A percentile compares a stretch with the other conserved stretches of the same genome.
phyloP scores from a whole-genome alignment of 176 grass and related monocot genomes.

The Saccharum spontaneum region DNA sequence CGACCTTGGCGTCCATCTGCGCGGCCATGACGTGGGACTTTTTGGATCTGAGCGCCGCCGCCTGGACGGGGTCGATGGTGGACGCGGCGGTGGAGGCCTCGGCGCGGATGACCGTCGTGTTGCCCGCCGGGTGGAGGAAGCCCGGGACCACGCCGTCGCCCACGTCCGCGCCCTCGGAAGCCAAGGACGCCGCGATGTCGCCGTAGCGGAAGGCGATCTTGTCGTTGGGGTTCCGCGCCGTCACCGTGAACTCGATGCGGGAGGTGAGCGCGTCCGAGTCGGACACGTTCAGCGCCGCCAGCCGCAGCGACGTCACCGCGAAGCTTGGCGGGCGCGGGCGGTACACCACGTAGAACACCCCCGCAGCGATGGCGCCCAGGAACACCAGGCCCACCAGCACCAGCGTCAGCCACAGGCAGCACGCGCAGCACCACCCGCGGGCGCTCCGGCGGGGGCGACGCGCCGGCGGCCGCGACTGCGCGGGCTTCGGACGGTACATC shows the following conservation, averaged over 20 bases:
- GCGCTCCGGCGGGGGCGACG: slow-evolving; percentile 38
- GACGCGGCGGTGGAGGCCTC: slow-evolving; percentile 28
- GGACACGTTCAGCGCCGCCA: slow-evolving; percentile 66
- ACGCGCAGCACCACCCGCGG: slow-evolving; percentile 78
- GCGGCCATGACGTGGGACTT: slow-evolving; percentile 53
- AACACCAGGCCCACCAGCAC: slow-evolving; percentile 62
- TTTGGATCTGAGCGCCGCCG: slow-evolving; percentile 60
- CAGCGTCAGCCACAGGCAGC: slow-evolving; percentile 78
- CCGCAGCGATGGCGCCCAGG: slow-evolving; percentile 76
- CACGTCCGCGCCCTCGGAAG: slow-evolving; percentile 38
- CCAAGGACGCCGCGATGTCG: slow-evolving; percentile 65
- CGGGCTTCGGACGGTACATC: slow-evolving; percentile 64
- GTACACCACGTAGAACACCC: slow-evolving; percentile 83
- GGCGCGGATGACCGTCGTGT: slow-evolving; percentile 73
- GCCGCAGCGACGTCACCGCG: slow-evolving; percentile 72
- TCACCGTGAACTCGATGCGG: slow-evolving; percentile 79
- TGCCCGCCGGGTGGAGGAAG: slow-evolving; percentile 65
- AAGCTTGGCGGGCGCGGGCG: slow-evolving; percentile 71
- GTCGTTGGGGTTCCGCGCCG: slow-evolving; percentile 82
- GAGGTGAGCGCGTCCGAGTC: slow-evolving; percentile 78
- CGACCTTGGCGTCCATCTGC: slow-evolving; percentile 74
- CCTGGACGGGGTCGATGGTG: slow-evolving; percentile 65
- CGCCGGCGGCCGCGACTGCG: background rate
- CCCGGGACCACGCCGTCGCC: slow-evolving; percentile 69
- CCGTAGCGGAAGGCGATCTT: slow-evolving; percentile 77